phyloP scores from a whole-genome alignment of 352 stramenopile species.

The Pythium brachiatum region DNA sequence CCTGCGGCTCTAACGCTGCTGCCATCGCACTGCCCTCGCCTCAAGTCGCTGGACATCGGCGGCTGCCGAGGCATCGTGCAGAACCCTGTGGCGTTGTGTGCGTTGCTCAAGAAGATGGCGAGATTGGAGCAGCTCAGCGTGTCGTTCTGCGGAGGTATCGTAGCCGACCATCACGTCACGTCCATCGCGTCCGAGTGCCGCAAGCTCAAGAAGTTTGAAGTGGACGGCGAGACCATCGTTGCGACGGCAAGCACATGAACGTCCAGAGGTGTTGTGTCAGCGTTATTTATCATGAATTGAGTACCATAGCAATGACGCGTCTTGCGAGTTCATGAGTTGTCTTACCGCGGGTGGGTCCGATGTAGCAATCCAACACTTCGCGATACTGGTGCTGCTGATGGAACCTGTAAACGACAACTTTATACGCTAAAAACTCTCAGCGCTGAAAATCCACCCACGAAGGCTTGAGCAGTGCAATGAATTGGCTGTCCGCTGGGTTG shows the following conservation, averaged over 20 bases:
- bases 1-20: constrained; percentile 36
- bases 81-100: constrained; percentile 42
- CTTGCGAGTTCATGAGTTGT: too few relatives aligned
- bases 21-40: constrained; percentile 35
- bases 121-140: constrained; percentile 52
- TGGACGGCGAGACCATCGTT: constrained; percentile 36
- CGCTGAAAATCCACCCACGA: background rate
- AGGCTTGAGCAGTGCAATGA: too few relatives aligned
- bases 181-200: constrained; percentile 56
- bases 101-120: constrained; percentile 41
- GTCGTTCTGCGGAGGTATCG: constrained; percentile 47
- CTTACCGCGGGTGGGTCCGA: too few relatives aligned
- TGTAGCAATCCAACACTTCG: too few relatives aligned
- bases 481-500: too few relatives aligned
- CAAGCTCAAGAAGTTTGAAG: constrained; percentile 53
- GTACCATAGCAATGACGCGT: too few relatives aligned
- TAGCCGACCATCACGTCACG: constrained; percentile 43
- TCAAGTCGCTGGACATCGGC: constrained; percentile 53
- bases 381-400: too few relatives aligned
- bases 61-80: constrained; percentile 57
- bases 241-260: background rate
- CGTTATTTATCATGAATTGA: background rate
- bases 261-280: background rate
- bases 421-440: too few relatives aligned
- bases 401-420: too few relatives aligned